Evolutionary conservation across 306 rosid genomes (phyloP).

Genomic region (Prunus dulcis): DNA sequence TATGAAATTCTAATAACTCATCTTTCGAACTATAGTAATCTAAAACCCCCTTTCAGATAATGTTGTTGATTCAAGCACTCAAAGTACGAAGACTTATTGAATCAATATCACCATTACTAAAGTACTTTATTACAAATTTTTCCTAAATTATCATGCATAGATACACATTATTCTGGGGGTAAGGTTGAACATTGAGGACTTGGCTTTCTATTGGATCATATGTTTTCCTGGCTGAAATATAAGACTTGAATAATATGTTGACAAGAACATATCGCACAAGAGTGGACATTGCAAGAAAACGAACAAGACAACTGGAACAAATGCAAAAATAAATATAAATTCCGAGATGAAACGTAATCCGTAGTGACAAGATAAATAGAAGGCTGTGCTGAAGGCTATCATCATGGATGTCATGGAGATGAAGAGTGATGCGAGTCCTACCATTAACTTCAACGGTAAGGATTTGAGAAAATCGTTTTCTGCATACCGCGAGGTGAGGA

Average conservation of each 20-base stretch:
- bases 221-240: slow-evolving; percentile 35
- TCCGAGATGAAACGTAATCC: slow-evolving; percentile 30
- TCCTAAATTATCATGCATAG: too few relatives aligned
- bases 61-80: too few relatives aligned
- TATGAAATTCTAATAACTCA: too few relatives aligned
- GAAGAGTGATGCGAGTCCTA: slow-evolving; percentile 38
- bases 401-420: slow-evolving; percentile 48
- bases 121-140: too few relatives aligned
- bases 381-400: slow-evolving; percentile 41
- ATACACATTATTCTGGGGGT: too few relatives aligned
- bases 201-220: slow-evolving; percentile 4
- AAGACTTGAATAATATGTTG: slow-evolving; percentile 30
- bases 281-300: slow-evolving; percentile 29
- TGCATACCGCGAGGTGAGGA: slow-evolving; percentile 46
- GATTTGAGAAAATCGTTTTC: slow-evolving; percentile 44
- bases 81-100: too few relatives aligned
- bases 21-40: too few relatives aligned
- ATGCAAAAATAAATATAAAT: slow-evolving; percentile 18
- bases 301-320: slow-evolving; percentile 35
- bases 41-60: too few relatives aligned
- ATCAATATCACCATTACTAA: too few relatives aligned
- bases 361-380: slow-evolving; percentile 26
- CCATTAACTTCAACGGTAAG: slow-evolving; percentile 39
- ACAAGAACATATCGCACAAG: slow-evolving; percentile 35
- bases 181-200: neutral